phyloP scores from a whole-genome alignment of 306 rosid species.

The Casuarina cunninghamiana region DNA sequence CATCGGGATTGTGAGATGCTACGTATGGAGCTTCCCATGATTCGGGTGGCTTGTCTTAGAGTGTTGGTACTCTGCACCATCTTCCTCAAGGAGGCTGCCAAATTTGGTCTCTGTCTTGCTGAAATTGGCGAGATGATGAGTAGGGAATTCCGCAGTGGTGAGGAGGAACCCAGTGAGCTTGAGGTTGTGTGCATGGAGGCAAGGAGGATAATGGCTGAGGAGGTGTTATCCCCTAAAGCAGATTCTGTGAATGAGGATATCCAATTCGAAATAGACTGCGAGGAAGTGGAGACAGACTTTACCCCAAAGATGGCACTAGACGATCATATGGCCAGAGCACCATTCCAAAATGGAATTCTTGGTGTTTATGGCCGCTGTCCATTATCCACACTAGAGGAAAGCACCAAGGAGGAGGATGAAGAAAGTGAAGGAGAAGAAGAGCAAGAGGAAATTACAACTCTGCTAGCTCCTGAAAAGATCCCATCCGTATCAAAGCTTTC shows the following conservation, averaged over 20 bases:
- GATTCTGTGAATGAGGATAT: slow-evolving; percentile 55
- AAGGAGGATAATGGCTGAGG: slow-evolving; percentile 69
- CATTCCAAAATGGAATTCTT: slow-evolving; percentile 46
- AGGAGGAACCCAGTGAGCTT: slow-evolving; percentile 96
- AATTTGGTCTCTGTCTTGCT: slow-evolving; percentile 77
- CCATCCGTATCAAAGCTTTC: slow-evolving; percentile 58
- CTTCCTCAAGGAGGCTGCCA: slow-evolving; percentile 85
- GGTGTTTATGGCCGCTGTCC: slow-evolving; percentile 49
- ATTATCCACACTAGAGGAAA: slow-evolving; percentile 80
- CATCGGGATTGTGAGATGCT: slow-evolving; percentile 69
- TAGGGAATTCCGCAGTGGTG: slow-evolving; percentile 76
- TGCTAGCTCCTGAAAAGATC: slow-evolving; percentile 31
- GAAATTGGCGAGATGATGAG: slow-evolving; percentile 99
- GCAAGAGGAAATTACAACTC: slow-evolving; percentile 29
- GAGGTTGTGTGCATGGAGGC: slow-evolving; percentile 90
- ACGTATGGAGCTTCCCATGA: slow-evolving; percentile 82
- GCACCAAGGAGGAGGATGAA: slow-evolving; percentile 76
- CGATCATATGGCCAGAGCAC: slow-evolving; percentile 38
- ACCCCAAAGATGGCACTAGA: slow-evolving; percentile 35
- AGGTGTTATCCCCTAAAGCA: slow-evolving; percentile 54
- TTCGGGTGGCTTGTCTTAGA: slow-evolving; percentile 90
- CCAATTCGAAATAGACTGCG: slow-evolving; percentile 71
- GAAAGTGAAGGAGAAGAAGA: slow-evolving; percentile 59
- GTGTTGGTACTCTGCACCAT: slow-evolving; percentile 87
- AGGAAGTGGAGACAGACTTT: slow-evolving; percentile 46